Conservation (phyloP, 2,329 filamentous ascomycete genomes). For the Cladosporium sp. region DNA sequence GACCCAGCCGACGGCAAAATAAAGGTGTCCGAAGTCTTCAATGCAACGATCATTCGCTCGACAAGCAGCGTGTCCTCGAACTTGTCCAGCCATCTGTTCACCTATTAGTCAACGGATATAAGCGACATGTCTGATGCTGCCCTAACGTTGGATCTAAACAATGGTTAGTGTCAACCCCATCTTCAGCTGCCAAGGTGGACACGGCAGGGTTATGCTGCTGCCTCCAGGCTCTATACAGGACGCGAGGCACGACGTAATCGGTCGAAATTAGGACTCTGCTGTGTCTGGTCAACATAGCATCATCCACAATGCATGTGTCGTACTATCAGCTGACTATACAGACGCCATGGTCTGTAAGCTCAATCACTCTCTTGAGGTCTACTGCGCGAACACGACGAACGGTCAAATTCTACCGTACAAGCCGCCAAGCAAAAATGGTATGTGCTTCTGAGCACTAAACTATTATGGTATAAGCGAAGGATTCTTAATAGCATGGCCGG, state of each 20-base stretch:
- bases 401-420: neutral
- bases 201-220: neutral
- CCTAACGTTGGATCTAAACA: neutral
- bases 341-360: too few relatives aligned
- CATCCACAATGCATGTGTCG: neutral
- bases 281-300: too few relatives aligned
- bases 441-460: neutral
- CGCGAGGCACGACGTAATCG: neutral
- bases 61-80: neutral
- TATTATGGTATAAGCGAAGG: neutral
- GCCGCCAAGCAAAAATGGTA: neutral
- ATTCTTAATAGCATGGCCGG: neutral
- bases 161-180: neutral
- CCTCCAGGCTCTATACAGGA: neutral
- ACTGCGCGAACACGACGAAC: neutral
- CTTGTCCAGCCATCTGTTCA: neutral
- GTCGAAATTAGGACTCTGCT: too few relatives aligned
- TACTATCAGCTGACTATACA: too few relatives aligned
- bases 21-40: neutral
- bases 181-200: neutral
- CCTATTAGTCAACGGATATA: neutral
- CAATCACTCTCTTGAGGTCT: neutral
- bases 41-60: neutral
- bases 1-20: neutral
- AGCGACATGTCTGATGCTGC: neutral